phyloP scores from a whole-genome alignment of 148 eudicot species.

The Pouteria glomerata region DNA sequence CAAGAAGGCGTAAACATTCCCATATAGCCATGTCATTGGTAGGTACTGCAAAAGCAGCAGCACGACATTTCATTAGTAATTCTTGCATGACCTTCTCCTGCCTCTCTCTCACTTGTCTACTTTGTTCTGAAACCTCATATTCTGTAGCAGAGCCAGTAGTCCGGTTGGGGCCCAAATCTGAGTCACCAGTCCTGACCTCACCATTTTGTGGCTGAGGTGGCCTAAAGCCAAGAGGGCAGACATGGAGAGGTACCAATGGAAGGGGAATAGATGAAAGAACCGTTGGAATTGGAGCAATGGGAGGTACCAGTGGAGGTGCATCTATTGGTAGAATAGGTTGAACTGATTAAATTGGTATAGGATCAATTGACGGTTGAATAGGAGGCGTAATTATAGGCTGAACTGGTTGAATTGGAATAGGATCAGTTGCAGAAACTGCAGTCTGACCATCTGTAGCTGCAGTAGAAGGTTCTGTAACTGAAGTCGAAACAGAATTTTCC shows the following conservation, averaged over 20 bases:
- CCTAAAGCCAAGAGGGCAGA: conserved; percentile 45
- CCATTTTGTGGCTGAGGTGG: conserved; percentile 56
- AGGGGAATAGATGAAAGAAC: conserved; percentile 36
- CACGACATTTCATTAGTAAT: conserved; percentile 73
- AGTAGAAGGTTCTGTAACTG: conserved; percentile 29
- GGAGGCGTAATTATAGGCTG: no score
- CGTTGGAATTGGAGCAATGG: conserved; percentile 50
- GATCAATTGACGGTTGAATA: no score
- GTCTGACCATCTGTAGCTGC: conserved; percentile 28
- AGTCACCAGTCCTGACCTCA: conserved; percentile 36
- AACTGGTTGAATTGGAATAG: conserved; percentile 25
- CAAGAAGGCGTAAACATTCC: conserved; percentile 65
- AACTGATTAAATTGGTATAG: no score
- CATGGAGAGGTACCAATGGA: conserved; percentile 66
- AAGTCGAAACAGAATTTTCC: conserved; percentile 33
- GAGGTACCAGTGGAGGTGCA: conserved; percentile 31
- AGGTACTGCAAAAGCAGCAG: conserved; percentile 92
- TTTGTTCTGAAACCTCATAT: conserved; percentile 85
- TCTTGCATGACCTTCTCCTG: conserved; percentile 81
- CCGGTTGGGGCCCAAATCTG: conserved; percentile 37
- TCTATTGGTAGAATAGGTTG: conserved; percentile 34
- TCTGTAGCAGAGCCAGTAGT: conserved; percentile 31
- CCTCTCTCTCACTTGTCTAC: conserved; percentile 56
- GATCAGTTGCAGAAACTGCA: conserved; percentile 23
- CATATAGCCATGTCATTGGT: conserved; percentile 88